Evolutionary conservation across 257 asterid species (phyloP).

Genomic region (Gardenia jasminoides): DNA sequence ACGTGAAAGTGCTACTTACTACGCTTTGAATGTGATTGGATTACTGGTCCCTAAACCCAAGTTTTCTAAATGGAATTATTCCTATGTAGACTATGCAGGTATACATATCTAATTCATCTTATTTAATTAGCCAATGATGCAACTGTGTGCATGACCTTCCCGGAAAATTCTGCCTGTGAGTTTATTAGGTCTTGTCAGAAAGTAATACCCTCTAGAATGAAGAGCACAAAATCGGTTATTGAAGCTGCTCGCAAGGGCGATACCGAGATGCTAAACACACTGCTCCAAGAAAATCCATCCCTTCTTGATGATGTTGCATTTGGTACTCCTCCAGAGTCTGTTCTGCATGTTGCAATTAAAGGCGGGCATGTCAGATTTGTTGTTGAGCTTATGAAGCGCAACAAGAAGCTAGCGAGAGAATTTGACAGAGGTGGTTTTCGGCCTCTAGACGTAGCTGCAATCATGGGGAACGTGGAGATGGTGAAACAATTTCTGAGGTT

Average conservation of each 20-base stretch:
- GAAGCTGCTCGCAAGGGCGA: background rate
- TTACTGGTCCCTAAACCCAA: too few relatives aligned
- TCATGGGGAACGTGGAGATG: constrained; percentile 7
- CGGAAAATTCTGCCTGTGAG: background rate
- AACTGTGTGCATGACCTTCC: background rate
- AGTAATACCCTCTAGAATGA: background rate
- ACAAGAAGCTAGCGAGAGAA: background rate
- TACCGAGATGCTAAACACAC: background rate
- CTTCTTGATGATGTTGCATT: constrained; percentile 1
- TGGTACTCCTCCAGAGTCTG: background rate
- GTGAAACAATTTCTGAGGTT: background rate
- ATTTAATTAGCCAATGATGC: background rate
- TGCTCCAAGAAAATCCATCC: constrained; percentile 4
- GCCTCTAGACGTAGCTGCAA: constrained; percentile 6
- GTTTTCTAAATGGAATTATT: too few relatives aligned
- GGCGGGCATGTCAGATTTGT: background rate
- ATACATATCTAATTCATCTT: too few relatives aligned
- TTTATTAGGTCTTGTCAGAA: background rate
- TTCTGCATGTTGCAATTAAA: constrained; percentile 7
- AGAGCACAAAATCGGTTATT: background rate
- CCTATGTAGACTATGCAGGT: too few relatives aligned
- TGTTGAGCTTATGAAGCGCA: constrained; percentile 8
- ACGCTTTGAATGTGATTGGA: too few relatives aligned
- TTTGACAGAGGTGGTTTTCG: constrained; percentile 1
- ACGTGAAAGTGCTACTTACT: background rate